Evolutionary conservation across 345 rosid species (phyloP).

Genomic region (Eucalyptus viminalis): DNA sequence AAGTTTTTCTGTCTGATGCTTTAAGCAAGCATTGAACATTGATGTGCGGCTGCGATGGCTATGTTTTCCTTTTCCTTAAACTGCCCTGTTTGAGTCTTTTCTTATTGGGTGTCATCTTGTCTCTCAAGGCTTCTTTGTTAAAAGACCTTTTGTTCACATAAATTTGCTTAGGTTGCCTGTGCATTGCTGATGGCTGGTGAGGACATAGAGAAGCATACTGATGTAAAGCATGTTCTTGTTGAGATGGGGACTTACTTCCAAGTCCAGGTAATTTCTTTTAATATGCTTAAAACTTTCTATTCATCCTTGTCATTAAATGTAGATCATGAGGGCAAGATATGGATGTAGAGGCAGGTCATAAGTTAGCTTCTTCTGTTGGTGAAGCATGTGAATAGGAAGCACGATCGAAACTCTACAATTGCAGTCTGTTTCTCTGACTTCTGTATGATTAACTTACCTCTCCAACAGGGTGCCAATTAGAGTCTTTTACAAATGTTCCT

Average conservation of each 20-base stretch:
- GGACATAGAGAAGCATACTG: conserved; percentile 48
- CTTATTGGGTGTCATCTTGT: neutral
- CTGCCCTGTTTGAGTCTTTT: neutral
- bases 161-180: conserved; percentile 58
- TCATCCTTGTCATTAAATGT: neutral
- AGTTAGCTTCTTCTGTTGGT: neutral
- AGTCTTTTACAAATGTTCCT: neutral
- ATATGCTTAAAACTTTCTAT: neutral
- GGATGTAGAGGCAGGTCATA: neutral
- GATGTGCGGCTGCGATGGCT: neutral
- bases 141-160: neutral
- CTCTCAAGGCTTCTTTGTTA: neutral
- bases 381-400: neutral
- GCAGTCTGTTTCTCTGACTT: neutral
- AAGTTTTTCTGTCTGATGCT: neutral
- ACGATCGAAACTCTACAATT: neutral
- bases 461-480: neutral
- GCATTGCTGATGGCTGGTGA: conserved; percentile 72
- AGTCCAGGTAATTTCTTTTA: conserved; percentile 45
- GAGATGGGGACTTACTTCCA: conserved; percentile 78
- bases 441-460: neutral
- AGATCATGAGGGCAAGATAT: neutral
- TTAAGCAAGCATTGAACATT: neutral
- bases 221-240: conserved; percentile 50
- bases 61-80: neutral